phyloP scores from a whole-genome alignment of 176 grass and related monocot species.

The Carex parvula region DNA sequence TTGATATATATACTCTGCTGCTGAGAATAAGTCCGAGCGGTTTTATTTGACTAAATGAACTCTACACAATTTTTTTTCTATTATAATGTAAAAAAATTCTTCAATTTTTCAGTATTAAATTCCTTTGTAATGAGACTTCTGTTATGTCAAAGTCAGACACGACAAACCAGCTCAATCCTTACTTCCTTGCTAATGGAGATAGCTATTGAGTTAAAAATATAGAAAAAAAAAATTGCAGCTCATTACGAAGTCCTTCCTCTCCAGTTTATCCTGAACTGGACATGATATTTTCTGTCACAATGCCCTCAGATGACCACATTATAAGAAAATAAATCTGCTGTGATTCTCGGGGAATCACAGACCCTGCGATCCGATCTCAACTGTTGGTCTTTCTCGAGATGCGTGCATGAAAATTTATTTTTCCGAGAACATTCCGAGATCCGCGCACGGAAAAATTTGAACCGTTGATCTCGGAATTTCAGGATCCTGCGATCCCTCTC shows the following conservation, averaged over 20 bases:
- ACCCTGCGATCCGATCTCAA: no score
- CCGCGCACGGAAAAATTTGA: no score
- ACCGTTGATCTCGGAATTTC: no score
- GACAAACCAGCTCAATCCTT: conserved; percentile 8
- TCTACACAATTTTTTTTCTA: background rate
- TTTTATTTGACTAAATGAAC: conserved; percentile 36
- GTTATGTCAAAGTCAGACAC: conserved; percentile 27
- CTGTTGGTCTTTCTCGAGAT: no score
- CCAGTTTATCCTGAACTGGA: background rate
- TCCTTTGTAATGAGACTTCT: conserved; percentile 11
- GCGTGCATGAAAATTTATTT: no score
- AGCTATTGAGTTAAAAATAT: background rate
- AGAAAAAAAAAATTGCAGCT: background rate
- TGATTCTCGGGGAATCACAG: no score
- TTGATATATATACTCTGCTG: conserved; percentile 25
- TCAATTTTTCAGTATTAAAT: background rate
- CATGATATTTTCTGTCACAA: background rate
- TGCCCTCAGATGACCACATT: background rate
- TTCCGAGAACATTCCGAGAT: no score
- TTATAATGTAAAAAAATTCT: background rate
- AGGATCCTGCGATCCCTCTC: no score
- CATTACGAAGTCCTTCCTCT: background rate
- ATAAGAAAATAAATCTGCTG: no score
- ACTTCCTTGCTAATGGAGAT: background rate
- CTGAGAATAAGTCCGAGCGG: conserved; percentile 1